phyloP scores from a whole-genome alignment of 2,329 filamentous ascomycete species.

The Fusarium sp. region DNA sequence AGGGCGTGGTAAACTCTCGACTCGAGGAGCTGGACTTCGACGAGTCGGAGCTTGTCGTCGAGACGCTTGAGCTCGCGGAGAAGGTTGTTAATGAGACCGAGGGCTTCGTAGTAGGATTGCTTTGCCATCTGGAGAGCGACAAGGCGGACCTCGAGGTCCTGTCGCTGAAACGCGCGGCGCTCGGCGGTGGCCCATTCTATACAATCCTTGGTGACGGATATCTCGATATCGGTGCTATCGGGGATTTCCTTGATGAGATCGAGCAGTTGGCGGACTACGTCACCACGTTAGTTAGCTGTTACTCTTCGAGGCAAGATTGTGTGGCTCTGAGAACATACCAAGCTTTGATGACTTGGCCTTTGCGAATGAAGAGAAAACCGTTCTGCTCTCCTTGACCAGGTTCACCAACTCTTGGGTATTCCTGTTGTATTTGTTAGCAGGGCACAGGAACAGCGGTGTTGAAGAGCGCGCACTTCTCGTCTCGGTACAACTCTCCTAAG shows the following conservation, averaged over 20 bases:
- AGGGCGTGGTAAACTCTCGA: conserved; percentile 97
- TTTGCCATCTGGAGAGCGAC: conserved; percentile 97
- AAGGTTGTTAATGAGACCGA: conserved; percentile 95
- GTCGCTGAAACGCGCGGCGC: conserved; percentile 93
- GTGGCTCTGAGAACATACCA: conserved; percentile 67
- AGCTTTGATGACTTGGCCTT: conserved; percentile 99
- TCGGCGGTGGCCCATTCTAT: conserved; percentile 99
- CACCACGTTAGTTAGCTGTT: conserved; percentile 30
- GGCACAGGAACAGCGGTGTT: conserved; percentile 5
- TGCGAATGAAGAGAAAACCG: conserved; percentile 93
- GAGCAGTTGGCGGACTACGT: conserved; percentile 89
- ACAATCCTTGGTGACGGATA: conserved; percentile 95
- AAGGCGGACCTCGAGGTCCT: conserved; percentile 96
- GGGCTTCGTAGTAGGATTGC: conserved; percentile 95
- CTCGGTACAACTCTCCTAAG: conserved; percentile 91
- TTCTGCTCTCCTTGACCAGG: conserved; percentile 89
- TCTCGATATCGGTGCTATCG: conserved; percentile 93
- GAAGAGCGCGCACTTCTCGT: conserved; percentile 75
- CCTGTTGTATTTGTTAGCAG: conserved; percentile 57
- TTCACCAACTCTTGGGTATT: conserved; percentile 87
- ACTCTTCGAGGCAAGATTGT: conserved; percentile 4
- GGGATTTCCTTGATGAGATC: conserved; percentile 95
- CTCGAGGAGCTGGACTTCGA: conserved; percentile 97
- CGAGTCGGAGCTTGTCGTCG: conserved; percentile 97
- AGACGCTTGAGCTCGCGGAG: conserved; percentile 97